Percentiles rank a stretch among this genome's conserved stretches.
Conservation (phyloP, 208 protist species). For the Porcisia deanei region DNA sequence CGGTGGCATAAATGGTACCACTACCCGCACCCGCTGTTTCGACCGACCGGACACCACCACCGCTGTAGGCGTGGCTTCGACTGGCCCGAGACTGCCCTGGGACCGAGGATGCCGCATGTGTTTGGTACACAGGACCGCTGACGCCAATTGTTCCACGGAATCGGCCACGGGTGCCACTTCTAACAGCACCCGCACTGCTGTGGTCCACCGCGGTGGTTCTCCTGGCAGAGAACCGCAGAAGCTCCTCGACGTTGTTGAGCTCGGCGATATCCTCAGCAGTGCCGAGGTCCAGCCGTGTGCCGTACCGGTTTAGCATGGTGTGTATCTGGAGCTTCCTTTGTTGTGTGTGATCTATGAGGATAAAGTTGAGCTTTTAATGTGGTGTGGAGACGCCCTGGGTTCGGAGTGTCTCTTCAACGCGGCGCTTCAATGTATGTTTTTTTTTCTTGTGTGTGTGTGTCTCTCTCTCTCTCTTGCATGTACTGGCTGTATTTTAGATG, state of each 20-base stretch:
- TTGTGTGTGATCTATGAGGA: neutral
- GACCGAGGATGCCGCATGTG: neutral
- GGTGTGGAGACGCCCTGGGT: neutral
- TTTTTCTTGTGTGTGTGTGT: conserved; percentile 2
- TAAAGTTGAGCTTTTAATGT: neutral
- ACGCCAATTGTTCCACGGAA: neutral
- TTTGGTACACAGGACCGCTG: neutral
- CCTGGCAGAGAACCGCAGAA: conserved; percentile 23
- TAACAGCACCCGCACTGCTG: neutral
- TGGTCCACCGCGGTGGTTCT: neutral
- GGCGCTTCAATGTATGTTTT: neutral
- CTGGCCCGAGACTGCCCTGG: neutral
- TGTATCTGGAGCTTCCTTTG: neutral
- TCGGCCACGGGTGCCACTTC: neutral
- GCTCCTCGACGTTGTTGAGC: conserved; percentile 57
- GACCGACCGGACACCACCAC: neutral
- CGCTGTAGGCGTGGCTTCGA: neutral
- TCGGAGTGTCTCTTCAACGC: neutral
- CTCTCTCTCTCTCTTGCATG: neutral
- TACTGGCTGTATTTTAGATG: neutral
- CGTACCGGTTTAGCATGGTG: conserved; percentile 67
- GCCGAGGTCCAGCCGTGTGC: conserved; percentile 77
- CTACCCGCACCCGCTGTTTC: neutral
- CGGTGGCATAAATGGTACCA: neutral
- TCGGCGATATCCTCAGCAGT: conserved; percentile 80